A percentile compares a stretch with the other conserved stretches of the same genome.
These are phyloP conservation scores for Mortierella sp. DNA, from an alignment of 371 early-diverging fungal genomes.

Conservation along the genomic window DNA sequence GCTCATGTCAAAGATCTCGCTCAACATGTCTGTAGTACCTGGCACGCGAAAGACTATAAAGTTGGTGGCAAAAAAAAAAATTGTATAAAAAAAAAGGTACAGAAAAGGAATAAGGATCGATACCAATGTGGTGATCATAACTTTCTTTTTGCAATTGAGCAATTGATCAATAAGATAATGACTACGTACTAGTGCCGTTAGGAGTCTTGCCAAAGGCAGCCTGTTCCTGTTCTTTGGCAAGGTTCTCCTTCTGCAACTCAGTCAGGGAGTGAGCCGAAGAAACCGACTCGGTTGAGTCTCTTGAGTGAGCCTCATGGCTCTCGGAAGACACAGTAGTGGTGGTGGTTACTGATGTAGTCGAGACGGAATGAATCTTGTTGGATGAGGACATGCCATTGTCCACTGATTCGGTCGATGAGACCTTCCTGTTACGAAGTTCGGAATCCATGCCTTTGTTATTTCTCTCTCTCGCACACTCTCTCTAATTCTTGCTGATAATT, in stretches of 20 bases:
- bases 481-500: not conserved
- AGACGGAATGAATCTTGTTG: conserved; percentile 42
- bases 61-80: not conserved
- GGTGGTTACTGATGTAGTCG: conserved; percentile 5
- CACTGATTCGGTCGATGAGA: conserved; percentile 13
- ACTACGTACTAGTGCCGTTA: conserved; percentile 66
- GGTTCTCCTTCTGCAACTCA: conserved; percentile 30
- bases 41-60: conserved; percentile 77
- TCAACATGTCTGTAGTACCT: conserved; percentile 80
- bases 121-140: too few species aligned
- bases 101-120: not conserved
- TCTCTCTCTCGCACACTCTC: not conserved
- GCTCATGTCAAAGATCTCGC: conserved; percentile 74
- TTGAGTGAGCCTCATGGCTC: not conserved
- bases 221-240: conserved; percentile 39
- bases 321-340: conserved; percentile 3
- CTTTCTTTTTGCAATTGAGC: not conserved
- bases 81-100: not conserved
- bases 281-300: conserved; percentile 29
- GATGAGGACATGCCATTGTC: conserved; percentile 45
- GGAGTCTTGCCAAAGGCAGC: conserved; percentile 71
- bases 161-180: not conserved
- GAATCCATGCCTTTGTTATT: conserved; percentile 29
- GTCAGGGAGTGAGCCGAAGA: conserved; percentile 21
- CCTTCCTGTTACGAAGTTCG: conserved; percentile 53